Conservation (phyloP, 1,284 basidiomycete species). For the Afroboletus lepidellus region DNA sequence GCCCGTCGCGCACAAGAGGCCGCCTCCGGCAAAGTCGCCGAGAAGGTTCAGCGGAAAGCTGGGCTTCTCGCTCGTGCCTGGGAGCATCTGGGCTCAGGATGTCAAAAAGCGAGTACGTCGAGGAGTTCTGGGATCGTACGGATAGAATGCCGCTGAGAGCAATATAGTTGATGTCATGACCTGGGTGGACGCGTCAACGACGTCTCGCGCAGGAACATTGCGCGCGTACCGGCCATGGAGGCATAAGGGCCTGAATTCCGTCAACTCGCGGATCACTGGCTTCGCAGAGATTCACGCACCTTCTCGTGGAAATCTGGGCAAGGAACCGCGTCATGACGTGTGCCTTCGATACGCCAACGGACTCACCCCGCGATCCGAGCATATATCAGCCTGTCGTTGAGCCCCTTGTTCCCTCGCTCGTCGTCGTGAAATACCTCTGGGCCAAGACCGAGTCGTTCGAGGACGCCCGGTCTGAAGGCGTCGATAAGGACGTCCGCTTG, state of each 20-base stretch:
- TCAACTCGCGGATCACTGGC: conserved; percentile 16
- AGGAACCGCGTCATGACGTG: not conserved
- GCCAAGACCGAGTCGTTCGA: conserved; percentile 76
- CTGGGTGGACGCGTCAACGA: conserved; percentile 36
- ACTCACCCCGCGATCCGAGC: conserved; percentile 66
- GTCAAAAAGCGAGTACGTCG: not conserved
- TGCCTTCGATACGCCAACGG: not conserved
- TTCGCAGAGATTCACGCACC: conserved; percentile 37
- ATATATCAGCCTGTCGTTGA: conserved; percentile 62
- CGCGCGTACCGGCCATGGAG: conserved; percentile 62
- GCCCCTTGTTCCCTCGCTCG: conserved; percentile 40
- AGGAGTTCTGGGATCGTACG: conserved; percentile 39
- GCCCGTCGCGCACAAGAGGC: conserved; percentile 69
- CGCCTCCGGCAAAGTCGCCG: conserved; percentile 83
- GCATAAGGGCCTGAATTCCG: conserved; percentile 52
- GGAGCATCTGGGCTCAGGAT: conserved; percentile 54
- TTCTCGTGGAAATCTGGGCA: conserved; percentile 54
- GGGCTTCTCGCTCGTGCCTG: conserved; percentile 62
- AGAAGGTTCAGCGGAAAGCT: conserved; percentile 75
- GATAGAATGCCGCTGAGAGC: conserved; percentile 76
- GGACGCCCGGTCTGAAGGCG: conserved; percentile 79
- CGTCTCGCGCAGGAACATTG: not conserved
- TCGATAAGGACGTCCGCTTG: conserved; percentile 79
- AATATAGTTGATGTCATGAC: conserved; percentile 87
- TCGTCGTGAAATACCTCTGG: conserved; percentile 71